Evolutionary conservation across 768 basidiomycete genomes (phyloP).

Genomic region (Gelatoporia subvermispora): DNA sequence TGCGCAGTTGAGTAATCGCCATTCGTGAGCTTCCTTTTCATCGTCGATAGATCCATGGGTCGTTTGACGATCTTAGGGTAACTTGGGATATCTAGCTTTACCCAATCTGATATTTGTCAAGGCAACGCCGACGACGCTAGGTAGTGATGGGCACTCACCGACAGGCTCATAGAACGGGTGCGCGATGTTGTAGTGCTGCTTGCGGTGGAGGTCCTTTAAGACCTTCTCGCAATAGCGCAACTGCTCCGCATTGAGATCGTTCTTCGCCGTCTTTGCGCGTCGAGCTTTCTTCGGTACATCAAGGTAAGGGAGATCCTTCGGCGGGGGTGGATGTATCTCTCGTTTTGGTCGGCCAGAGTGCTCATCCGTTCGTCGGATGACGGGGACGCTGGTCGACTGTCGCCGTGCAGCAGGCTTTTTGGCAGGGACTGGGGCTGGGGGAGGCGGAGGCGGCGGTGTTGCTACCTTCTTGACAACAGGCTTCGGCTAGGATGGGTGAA

Average conservation of each 20-base stretch:
- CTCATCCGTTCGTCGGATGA: slow-evolving; percentile 73
- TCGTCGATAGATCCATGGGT: slow-evolving; percentile 93
- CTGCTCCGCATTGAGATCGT: slow-evolving; percentile 75
- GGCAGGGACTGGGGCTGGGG: slow-evolving; percentile 36
- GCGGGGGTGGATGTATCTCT: slow-evolving; percentile 93
- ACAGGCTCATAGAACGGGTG: slow-evolving; percentile 93
- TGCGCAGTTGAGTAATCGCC: slow-evolving; percentile 72
- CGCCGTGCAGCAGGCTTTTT: slow-evolving; percentile 53
- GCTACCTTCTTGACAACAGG: slow-evolving; percentile 41
- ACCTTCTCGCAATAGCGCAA: slow-evolving; percentile 78
- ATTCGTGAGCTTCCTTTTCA: slow-evolving; percentile 78
- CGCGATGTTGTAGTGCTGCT: slow-evolving; percentile 69
- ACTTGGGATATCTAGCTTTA: slow-evolving; percentile 71
- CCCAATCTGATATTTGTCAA: slow-evolving; percentile 53
- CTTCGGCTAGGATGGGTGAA: slow-evolving; percentile 31
- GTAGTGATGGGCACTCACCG: slow-evolving; percentile 46
- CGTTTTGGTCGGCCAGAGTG: slow-evolving; percentile 83
- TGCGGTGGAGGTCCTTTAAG: slow-evolving; percentile 69
- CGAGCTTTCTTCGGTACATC: slow-evolving; percentile 69
- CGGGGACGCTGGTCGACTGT: slow-evolving; percentile 75
- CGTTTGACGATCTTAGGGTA: slow-evolving; percentile 88
- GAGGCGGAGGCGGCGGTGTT: slow-evolving; percentile 37
- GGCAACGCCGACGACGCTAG: neutral
- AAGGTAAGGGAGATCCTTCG: slow-evolving; percentile 84
- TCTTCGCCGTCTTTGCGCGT: slow-evolving; percentile 53